Evolutionary conservation across 345 rosid genomes (phyloP).

Genomic region (Erucastrum elatum): DNA sequence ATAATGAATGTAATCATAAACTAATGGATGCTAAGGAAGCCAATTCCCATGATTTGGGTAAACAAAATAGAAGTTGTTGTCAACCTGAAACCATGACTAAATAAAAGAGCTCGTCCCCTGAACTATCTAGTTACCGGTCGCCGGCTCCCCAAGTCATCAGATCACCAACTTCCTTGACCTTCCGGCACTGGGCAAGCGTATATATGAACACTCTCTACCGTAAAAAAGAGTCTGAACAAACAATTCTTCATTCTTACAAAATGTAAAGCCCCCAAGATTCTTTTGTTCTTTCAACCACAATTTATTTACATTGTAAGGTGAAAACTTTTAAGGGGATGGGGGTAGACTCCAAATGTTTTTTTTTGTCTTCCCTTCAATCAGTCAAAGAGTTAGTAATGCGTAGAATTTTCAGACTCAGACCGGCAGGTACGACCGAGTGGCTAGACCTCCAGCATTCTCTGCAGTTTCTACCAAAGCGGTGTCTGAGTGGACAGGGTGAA

Average conservation of each 20-base stretch:
- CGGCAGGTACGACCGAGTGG: no score
- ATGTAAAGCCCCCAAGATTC: neutral
- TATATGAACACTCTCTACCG: no score
- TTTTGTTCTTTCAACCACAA: neutral
- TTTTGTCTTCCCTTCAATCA: neutral
- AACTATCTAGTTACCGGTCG: no score
- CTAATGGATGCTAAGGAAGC: neutral
- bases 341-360: conserved; percentile 1
- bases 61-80: neutral
- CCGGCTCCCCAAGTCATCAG: conserved; percentile 1
- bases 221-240: neutral
- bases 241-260: conserved; percentile 12
- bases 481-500: conserved; percentile 61
- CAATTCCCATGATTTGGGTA: neutral
- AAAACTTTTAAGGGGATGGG: neutral
- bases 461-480: conserved; percentile 28
- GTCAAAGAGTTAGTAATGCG: conserved; percentile 2
- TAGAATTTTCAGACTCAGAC: neutral
- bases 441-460: conserved; percentile 24
- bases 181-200: neutral
- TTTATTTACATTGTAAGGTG: conserved; percentile 28
- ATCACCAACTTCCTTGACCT: conserved; percentile 15
- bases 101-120: neutral
- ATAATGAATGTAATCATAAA: neutral
- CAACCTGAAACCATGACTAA: neutral